These are phyloP conservation scores for Fraxinus cuspidata DNA, from an alignment of 257 asterid species.

Conservation along the genomic window DNA sequence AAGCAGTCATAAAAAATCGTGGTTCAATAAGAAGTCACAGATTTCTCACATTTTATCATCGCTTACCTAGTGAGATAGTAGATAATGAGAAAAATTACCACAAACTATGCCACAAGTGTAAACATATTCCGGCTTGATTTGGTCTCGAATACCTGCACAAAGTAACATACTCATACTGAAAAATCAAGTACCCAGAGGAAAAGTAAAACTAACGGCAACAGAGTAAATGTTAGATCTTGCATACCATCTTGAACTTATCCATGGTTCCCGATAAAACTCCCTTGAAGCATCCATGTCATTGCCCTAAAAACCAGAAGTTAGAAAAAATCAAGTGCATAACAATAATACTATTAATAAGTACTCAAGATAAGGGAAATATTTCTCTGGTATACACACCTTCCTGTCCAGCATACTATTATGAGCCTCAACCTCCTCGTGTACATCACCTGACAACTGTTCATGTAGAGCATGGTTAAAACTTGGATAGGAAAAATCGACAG, in stretches of 20 bases:
- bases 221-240: neutral
- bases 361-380: neutral
- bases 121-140: conserved; percentile 85
- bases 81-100: conserved; percentile 73
- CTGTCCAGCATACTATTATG: conserved; percentile 86
- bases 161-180: neutral
- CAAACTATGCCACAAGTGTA: conserved; percentile 82
- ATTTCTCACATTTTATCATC: conserved; percentile 9
- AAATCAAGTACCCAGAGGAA: neutral
- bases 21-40: conserved; percentile 23
- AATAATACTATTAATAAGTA: neutral
- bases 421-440: conserved; percentile 87
- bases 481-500: neutral
- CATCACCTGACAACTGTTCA: conserved; percentile 83
- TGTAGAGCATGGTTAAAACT: conserved; percentile 21
- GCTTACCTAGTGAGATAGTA: conserved; percentile 79
- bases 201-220: neutral
- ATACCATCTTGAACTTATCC: conserved; percentile 97
- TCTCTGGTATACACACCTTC: conserved; percentile 59
- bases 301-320: conserved; percentile 48
- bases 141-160: conserved; percentile 80
- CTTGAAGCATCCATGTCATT: conserved; percentile 97
- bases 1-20: conserved; percentile 1
- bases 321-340: neutral
- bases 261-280: conserved; percentile 94